Percentiles rank a stretch among this genome's conserved stretches.
Conservation (phyloP, 2,329 filamentous ascomycete genomes). For the Amesomyces nigricolor region DNA sequence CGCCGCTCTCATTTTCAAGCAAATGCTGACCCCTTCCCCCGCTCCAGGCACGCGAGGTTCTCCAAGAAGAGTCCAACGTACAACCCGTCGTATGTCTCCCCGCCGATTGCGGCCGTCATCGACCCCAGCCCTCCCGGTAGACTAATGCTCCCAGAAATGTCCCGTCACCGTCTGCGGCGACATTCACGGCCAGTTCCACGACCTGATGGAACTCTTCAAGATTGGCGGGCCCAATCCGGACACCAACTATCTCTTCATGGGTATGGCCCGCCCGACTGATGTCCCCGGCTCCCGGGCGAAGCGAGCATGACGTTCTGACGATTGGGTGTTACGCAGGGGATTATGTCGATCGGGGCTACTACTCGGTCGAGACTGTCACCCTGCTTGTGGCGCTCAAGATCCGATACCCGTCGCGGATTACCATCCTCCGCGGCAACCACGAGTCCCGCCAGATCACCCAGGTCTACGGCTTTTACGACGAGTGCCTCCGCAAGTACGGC, state of each 20-base stretch:
- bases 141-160: slow-evolving; percentile 66
- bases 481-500: slow-evolving; percentile 97
- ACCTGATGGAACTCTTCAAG: slow-evolving; percentile 99
- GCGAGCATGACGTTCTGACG: slow-evolving; percentile 17
- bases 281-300: slow-evolving; percentile 2
- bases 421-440: slow-evolving; percentile 97
- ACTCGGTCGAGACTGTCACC: slow-evolving; percentile 96
- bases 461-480: slow-evolving; percentile 99
- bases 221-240: slow-evolving; percentile 97
- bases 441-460: slow-evolving; percentile 98
- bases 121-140: neutral
- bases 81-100: slow-evolving; percentile 79
- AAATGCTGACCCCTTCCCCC: slow-evolving; percentile 30
- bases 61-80: slow-evolving; percentile 97
- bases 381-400: slow-evolving; percentile 96
- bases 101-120: neutral
- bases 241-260: slow-evolving; percentile 99
- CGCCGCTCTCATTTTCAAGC: slow-evolving; percentile 22
- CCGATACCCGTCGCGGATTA: slow-evolving; percentile 95
- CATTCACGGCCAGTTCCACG: slow-evolving; percentile 98
- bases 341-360: slow-evolving; percentile 98
- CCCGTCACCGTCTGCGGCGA: slow-evolving; percentile 98
- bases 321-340: slow-evolving; percentile 56
- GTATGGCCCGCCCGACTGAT: slow-evolving; percentile 44
- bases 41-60: slow-evolving; percentile 79